A percentile compares a stretch with the other conserved stretches of the same genome.
Evolutionary conservation across 1,139 yeast species (phyloP).

Genomic region (Suhomyces terraborum): DNA sequence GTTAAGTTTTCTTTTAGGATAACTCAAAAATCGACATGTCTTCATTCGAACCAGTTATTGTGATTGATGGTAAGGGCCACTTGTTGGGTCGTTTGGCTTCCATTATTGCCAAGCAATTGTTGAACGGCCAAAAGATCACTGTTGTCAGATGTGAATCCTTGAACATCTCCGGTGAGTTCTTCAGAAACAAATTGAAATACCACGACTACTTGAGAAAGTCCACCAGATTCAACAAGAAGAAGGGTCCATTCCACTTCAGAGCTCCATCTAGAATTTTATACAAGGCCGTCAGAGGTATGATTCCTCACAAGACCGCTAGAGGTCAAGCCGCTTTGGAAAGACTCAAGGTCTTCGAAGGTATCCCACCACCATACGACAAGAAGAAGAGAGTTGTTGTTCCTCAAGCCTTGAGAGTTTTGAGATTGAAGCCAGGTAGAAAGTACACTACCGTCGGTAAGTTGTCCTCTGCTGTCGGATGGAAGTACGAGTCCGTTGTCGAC

Average conservation of each 20-base stretch:
- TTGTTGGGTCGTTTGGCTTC: constrained; percentile 99
- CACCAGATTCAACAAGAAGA: constrained; percentile 96
- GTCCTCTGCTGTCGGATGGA: constrained; percentile 98
- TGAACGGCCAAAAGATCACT: constrained; percentile 97
- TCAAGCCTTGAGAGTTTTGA: constrained; percentile 98
- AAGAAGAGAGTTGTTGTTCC: constrained; percentile 99
- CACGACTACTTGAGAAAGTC: constrained; percentile 99
- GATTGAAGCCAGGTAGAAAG: constrained; percentile 99
- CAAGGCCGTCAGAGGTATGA: constrained; percentile 99
- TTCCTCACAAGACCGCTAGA: constrained; percentile 99
- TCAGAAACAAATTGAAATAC: constrained; percentile 99
- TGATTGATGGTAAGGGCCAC: constrained; percentile 99
- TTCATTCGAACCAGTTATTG: constrained; percentile 95
- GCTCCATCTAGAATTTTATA: constrained; percentile 99
- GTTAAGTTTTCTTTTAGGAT: constrained; percentile 15
- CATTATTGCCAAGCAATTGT: constrained; percentile 95
- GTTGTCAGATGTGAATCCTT: constrained; percentile 97
- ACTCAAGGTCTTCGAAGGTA: constrained; percentile 99
- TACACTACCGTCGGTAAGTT: constrained; percentile 98
- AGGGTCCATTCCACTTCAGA: constrained; percentile 99
- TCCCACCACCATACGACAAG: constrained; percentile 99
- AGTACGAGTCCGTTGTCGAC: constrained; percentile 97
- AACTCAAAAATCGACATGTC: constrained; percentile 53
- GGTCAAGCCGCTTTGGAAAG: constrained; percentile 99
- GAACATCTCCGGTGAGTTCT: constrained; percentile 99